These are phyloP conservation scores for Teratosphaeria viscida DNA, from an alignment of 2,329 filamentous ascomycete genomes.

Conservation along the genomic window DNA sequence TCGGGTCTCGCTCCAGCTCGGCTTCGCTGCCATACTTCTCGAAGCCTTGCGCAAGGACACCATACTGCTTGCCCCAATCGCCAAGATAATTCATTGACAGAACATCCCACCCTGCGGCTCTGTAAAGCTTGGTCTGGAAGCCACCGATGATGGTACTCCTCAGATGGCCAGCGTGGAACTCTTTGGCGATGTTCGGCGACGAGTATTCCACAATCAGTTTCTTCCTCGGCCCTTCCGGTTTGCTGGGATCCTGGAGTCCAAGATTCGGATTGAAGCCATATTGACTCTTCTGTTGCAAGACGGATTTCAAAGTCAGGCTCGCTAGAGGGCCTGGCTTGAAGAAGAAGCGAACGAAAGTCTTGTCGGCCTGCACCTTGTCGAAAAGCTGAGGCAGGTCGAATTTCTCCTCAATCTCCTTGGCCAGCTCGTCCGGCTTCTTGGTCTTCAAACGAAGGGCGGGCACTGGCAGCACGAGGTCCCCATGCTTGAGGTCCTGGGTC, in stretches of 20 bases:
- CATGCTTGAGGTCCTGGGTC: slow-evolving; percentile 71
- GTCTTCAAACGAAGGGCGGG: slow-evolving; percentile 68
- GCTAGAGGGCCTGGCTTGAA: slow-evolving; percentile 61
- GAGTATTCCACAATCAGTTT: slow-evolving; percentile 70
- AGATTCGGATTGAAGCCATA: slow-evolving; percentile 55
- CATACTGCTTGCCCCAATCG: slow-evolving; percentile 69
- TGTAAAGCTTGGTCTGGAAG: slow-evolving; percentile 60
- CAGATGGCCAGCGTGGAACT: slow-evolving; percentile 65
- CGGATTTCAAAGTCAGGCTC: slow-evolving; percentile 56
- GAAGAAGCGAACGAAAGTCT: slow-evolving; percentile 68
- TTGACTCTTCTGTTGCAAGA: slow-evolving; percentile 49
- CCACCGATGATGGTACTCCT: slow-evolving; percentile 68
- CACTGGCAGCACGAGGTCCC: slow-evolving; percentile 67
- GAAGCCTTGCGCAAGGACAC: slow-evolving; percentile 62
- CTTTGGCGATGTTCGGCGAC: slow-evolving; percentile 78
- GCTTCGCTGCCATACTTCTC: slow-evolving; percentile 66
- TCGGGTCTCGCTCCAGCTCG: slow-evolving; percentile 59
- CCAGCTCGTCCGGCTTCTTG: slow-evolving; percentile 48
- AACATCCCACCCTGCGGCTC: slow-evolving; percentile 60
- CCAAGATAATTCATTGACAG: slow-evolving; percentile 65
- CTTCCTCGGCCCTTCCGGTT: slow-evolving; percentile 53
- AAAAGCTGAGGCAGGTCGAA: slow-evolving; percentile 56
- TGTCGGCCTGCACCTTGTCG: slow-evolving; percentile 55
- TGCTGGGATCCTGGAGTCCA: slow-evolving; percentile 51
- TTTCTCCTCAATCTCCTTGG: slow-evolving; percentile 44